phyloP scores from a whole-genome alignment of 2,329 filamentous ascomycete genomes.

The Fusarium aywerte region DNA sequence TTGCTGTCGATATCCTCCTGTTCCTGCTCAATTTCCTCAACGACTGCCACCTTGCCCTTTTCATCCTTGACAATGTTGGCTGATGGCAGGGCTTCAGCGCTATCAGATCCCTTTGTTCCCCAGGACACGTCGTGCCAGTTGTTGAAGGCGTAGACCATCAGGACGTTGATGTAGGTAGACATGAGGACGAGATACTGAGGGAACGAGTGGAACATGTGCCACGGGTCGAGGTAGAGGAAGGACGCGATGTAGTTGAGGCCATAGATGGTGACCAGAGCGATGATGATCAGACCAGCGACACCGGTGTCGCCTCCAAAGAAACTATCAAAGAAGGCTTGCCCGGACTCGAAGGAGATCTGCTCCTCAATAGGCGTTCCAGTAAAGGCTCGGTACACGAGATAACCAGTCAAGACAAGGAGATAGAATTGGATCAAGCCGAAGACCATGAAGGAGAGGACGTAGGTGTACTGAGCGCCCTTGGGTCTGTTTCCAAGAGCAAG shows the following conservation, averaged over 20 bases:
- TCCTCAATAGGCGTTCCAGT: conserved; percentile 34
- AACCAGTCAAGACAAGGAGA: conserved; percentile 39
- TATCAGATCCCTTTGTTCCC: conserved; percentile 43
- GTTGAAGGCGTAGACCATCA: conserved; percentile 45
- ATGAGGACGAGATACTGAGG: conserved; percentile 43
- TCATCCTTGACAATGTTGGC: conserved; percentile 38
- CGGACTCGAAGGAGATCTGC: conserved; percentile 38
- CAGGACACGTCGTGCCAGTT: conserved; percentile 44
- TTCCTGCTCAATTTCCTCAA: conserved; percentile 41
- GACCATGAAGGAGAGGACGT: conserved; percentile 41
- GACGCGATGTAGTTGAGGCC: conserved; percentile 42
- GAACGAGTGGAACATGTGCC: conserved; percentile 46
- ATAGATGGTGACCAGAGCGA: conserved; percentile 41
- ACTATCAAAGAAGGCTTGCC: conserved; percentile 37
- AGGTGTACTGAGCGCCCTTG: conserved; percentile 42
- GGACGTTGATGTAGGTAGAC: conserved; percentile 45
- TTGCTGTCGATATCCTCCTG: conserved; percentile 43
- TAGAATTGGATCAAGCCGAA: conserved; percentile 41
- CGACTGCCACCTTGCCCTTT: conserved; percentile 37
- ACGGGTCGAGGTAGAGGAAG: conserved; percentile 43
- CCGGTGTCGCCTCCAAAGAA: conserved; percentile 39
- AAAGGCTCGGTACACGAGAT: conserved; percentile 42
- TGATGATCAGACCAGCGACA: conserved; percentile 41
- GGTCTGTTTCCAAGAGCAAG: conserved; percentile 42
- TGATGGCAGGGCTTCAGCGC: conserved; percentile 36